phyloP scores from a whole-genome alignment of 805 yeast species.

The Scheffersomyces lignosus region DNA sequence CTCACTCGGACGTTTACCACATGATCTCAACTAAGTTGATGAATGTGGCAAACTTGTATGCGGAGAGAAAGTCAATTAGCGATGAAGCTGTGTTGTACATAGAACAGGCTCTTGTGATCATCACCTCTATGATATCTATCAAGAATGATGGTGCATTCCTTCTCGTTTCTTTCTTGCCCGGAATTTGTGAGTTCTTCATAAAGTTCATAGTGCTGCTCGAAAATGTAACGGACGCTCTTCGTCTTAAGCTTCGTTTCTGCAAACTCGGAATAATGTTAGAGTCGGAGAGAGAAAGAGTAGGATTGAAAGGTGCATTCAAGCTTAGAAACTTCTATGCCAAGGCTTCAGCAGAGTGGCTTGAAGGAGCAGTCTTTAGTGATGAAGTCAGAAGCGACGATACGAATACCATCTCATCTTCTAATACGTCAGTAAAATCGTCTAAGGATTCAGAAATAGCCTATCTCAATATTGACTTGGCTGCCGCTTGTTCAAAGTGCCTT shows the following conservation, averaged over 20 bases:
- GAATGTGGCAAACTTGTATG: slow-evolving; percentile 33
- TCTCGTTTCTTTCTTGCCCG: slow-evolving; percentile 31
- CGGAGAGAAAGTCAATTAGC: slow-evolving; percentile 21
- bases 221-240: slow-evolving; percentile 27
- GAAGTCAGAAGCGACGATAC: slow-evolving; percentile 6
- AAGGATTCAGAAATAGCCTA: slow-evolving; percentile 44
- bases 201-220: slow-evolving; percentile 29
- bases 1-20: slow-evolving; percentile 58
- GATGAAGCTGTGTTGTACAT: slow-evolving; percentile 38
- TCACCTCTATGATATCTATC: slow-evolving; percentile 40
- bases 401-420: slow-evolving; percentile 1
- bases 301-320: slow-evolving; percentile 45
- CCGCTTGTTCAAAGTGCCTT: slow-evolving; percentile 61
- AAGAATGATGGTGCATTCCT: slow-evolving; percentile 37
- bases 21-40: slow-evolving; percentile 48
- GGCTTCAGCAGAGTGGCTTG: slow-evolving; percentile 53
- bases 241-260: slow-evolving; percentile 46
- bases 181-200: slow-evolving; percentile 25
- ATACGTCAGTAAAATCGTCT: slow-evolving; percentile 14
- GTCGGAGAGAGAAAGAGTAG: slow-evolving; percentile 28
- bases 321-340: slow-evolving; percentile 50
- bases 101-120: slow-evolving; percentile 50
- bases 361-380: slow-evolving; percentile 46
- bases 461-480: slow-evolving; percentile 57
- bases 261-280: slow-evolving; percentile 38